These are phyloP conservation scores for Coelastrella sp. DNA, from an alignment of 139 green algal species.

Conservation along the genomic window DNA sequence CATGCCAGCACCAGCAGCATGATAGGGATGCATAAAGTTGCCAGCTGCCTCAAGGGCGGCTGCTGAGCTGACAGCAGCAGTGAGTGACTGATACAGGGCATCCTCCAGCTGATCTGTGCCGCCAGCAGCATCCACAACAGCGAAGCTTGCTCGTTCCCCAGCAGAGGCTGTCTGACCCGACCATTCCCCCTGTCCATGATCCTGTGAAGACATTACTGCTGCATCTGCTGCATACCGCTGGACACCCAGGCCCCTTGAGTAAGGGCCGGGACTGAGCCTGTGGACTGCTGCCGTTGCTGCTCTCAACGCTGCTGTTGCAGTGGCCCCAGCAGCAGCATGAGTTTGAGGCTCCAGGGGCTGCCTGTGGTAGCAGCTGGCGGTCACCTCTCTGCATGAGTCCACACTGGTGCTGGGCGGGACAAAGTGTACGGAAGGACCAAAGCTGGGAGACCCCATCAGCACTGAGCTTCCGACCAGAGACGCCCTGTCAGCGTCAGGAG, in stretches of 20 bases:
- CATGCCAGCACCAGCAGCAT: neutral
- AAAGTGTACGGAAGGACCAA: neutral
- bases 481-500: neutral
- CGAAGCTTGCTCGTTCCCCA: neutral
- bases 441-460: neutral
- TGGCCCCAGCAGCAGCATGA: neutral
- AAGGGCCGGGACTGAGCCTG: neutral
- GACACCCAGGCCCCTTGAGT: conserved; percentile 2
- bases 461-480: neutral
- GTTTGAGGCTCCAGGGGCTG: neutral
- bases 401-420: neutral
- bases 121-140: neutral
- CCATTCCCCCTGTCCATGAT: neutral
- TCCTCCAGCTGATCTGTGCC: neutral
- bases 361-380: neutral
- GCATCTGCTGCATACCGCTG: conserved; percentile 40
- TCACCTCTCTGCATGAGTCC: neutral
- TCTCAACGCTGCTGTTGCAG: conserved; percentile 12
- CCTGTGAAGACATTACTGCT: conserved; percentile 1
- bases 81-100: neutral
- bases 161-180: neutral
- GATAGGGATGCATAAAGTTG: conserved; percentile 1
- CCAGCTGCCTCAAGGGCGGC: neutral
- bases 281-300: conserved; percentile 40
- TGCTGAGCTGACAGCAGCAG: neutral